These are phyloP conservation scores for Emydomyces testavorans DNA, from an alignment of 2,329 filamentous ascomycete genomes.

Conservation along the genomic window DNA sequence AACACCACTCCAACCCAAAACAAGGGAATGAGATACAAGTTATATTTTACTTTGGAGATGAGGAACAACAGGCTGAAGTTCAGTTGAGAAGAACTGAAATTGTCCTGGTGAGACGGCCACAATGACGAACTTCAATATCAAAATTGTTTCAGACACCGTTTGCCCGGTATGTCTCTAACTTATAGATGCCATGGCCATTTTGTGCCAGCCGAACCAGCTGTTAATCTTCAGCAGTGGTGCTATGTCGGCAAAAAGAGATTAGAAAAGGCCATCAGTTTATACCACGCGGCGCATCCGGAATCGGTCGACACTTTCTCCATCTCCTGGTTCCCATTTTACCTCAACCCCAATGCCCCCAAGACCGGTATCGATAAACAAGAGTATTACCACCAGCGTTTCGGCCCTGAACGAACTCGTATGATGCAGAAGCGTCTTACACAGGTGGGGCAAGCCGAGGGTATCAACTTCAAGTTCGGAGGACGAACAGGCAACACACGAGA, in stretches of 20 bases:
- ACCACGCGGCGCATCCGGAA: constrained; percentile 50
- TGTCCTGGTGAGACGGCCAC: background rate
- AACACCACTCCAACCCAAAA: no score
- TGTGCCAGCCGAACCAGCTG: background rate
- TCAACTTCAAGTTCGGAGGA: constrained; percentile 61
- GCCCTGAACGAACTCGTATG: constrained; percentile 46
- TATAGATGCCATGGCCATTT: no score
- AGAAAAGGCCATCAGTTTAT: constrained; percentile 56
- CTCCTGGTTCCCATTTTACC: constrained; percentile 68
- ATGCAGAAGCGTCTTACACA: constrained; percentile 48
- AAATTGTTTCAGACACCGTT: constrained; percentile 68
- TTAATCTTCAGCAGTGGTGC: constrained; percentile 41
- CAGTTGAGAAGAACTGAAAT: no score
- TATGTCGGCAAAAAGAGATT: constrained; percentile 71
- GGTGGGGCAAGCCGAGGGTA: constrained; percentile 54
- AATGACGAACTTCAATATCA: constrained; percentile 67
- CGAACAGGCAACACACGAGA: constrained; percentile 66
- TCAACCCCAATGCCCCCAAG: constrained; percentile 54
- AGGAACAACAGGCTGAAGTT: no score
- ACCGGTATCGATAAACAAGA: constrained; percentile 43
- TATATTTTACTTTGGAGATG: no score
- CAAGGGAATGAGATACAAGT: no score
- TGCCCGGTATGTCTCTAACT: constrained; percentile 50
- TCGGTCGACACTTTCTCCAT: constrained; percentile 57
- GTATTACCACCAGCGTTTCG: constrained; percentile 53